Conservation (phyloP, 352 stramenopile species). For the Lagenidium giganteum region DNA sequence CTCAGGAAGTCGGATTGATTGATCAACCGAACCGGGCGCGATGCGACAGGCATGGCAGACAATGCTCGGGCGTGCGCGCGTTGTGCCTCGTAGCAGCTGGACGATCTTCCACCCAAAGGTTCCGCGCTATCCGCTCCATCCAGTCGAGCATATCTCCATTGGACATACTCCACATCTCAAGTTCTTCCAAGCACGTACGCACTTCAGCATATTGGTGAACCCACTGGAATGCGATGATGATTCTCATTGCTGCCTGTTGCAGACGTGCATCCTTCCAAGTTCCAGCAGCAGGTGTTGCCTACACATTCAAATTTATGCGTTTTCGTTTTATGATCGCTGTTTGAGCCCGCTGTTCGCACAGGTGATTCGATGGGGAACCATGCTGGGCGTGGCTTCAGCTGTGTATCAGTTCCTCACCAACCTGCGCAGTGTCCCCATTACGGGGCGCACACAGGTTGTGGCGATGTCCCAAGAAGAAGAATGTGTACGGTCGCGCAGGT, state of each 20-base stretch:
- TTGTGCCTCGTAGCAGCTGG: conserved; percentile 39
- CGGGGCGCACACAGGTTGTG: conserved; percentile 58
- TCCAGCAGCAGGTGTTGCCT: conserved; percentile 18
- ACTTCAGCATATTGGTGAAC: not conserved
- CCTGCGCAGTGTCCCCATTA: conserved; percentile 63
- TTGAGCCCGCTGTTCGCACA: conserved; percentile 1
- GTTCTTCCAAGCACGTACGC: conserved; percentile 40
- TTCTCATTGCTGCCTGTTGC: not conserved
- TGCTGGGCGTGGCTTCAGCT: conserved; percentile 34
- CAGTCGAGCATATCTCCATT: conserved; percentile 29
- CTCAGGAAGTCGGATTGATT: no score
- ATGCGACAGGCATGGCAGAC: no score
- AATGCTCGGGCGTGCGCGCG: not conserved
- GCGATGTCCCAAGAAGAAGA: conserved; percentile 55
- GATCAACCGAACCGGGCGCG: no score
- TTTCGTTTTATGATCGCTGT: not conserved
- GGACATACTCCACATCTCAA: conserved; percentile 27
- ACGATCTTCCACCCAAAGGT: conserved; percentile 35
- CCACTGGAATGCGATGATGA: not conserved
- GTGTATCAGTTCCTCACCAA: conserved; percentile 69
- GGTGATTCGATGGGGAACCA: conserved; percentile 34
- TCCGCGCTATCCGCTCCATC: conserved; percentile 20
- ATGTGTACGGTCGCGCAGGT: conserved; percentile 28
- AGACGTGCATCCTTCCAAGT: conserved; percentile 45
- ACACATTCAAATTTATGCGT: not conserved